A percentile compares a stretch with the other conserved stretches of the same genome.
These are phyloP conservation scores for Phytophthora pluvialis DNA, from an alignment of 352 stramenopile genomes.

Conservation along the genomic window DNA sequence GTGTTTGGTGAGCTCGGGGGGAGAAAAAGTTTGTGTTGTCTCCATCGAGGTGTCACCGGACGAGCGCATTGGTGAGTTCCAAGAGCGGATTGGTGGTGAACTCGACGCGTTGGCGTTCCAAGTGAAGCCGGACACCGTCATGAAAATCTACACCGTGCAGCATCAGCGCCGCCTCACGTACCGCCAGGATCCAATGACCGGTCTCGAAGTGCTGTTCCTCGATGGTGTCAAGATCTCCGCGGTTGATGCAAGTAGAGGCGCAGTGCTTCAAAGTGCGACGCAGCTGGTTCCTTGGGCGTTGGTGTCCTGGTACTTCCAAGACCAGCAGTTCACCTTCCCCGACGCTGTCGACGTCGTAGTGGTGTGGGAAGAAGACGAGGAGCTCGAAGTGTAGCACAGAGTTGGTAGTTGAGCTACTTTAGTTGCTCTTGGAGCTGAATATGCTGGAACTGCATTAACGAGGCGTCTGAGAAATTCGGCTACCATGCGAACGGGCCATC, in stretches of 20 bases:
- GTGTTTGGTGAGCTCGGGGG: constrained; percentile 22
- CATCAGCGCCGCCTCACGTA: constrained; percentile 30
- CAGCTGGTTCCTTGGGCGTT: constrained; percentile 33
- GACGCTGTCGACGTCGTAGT: constrained; percentile 32
- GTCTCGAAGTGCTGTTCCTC: constrained; percentile 26
- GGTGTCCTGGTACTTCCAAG: constrained; percentile 37
- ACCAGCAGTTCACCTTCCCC: constrained; percentile 30
- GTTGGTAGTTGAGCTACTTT: neutral
- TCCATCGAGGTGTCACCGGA: constrained; percentile 8
- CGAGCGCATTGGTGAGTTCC: constrained; percentile 22
- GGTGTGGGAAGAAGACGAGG: constrained; percentile 3
- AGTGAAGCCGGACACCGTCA: constrained; percentile 2
- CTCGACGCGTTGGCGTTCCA: constrained; percentile 1
- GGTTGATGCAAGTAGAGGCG: neutral
- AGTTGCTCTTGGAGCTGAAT: neutral
- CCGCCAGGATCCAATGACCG: constrained; percentile 17
- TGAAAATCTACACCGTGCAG: constrained; percentile 31
- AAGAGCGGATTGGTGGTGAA: constrained; percentile 16
- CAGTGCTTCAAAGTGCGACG: constrained; percentile 7
- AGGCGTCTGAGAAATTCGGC: neutral
- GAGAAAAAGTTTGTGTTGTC: constrained; percentile 10
- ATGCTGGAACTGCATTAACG: neutral
- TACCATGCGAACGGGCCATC: neutral
- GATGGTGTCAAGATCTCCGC: constrained; percentile 10
- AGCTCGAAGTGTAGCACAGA: neutral